phyloP scores from a whole-genome alignment of 371 early-diverging fungal species.

The Entomophthora muscae region DNA sequence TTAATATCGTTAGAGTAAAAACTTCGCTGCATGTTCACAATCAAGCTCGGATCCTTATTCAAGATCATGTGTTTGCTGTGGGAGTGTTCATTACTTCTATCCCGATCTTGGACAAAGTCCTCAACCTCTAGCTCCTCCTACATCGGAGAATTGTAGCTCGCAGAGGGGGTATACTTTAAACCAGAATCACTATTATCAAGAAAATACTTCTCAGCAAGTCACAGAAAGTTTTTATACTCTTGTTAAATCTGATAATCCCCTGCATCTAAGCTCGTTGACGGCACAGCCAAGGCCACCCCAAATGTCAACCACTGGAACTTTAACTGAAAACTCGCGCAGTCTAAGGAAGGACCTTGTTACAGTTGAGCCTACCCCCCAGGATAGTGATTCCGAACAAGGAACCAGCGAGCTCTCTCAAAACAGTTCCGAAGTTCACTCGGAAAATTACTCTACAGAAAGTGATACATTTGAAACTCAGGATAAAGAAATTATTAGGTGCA shows the following conservation, averaged over 20 bases:
- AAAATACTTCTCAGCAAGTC: background rate
- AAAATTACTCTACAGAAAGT: background rate
- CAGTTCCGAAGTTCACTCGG: background rate
- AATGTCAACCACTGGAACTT: background rate
- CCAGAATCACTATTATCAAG: background rate
- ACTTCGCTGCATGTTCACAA: background rate
- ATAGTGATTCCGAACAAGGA: background rate
- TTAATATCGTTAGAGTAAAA: background rate
- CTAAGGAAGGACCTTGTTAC: background rate
- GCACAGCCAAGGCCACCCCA: background rate
- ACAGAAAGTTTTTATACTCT: background rate
- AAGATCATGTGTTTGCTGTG: background rate
- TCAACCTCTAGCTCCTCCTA: background rate
- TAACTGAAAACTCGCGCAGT: background rate
- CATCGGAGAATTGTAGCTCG: background rate
- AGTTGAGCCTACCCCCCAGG: background rate
- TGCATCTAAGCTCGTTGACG: background rate
- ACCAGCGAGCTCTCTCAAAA: background rate
- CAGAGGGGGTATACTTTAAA: background rate
- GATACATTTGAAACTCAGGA: background rate
- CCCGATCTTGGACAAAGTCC: background rate
- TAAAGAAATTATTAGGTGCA: constrained; percentile 20
- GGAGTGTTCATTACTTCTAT: background rate
- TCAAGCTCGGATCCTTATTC: background rate
- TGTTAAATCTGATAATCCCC: background rate